Conservation (phyloP, 805 yeast species). For the Myxozyma sirexii region DNA sequence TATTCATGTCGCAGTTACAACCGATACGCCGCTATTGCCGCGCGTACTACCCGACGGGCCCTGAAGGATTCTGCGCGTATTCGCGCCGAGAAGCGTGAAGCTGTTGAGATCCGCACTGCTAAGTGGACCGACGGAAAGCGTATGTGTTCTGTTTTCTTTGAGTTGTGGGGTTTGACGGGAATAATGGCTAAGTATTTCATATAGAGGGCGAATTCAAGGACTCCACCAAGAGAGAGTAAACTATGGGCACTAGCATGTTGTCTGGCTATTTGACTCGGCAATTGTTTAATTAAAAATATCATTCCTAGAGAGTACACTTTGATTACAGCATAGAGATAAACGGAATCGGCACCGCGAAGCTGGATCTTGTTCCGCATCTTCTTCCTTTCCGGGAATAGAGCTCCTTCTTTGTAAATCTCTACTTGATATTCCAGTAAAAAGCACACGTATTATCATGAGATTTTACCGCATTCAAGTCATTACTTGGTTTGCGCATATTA, state of each 20-base stretch:
- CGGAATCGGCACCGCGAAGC: too few species aligned
- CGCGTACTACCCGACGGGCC: slow-evolving; percentile 82
- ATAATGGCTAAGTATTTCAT: not conserved
- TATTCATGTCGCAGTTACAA: slow-evolving; percentile 54
- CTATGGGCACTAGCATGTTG: not conserved
- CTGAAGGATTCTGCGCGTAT: slow-evolving; percentile 84
- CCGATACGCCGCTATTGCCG: slow-evolving; percentile 89
- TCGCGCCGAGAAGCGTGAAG: slow-evolving; percentile 67
- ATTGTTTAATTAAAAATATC: not conserved
- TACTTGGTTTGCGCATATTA: too few species aligned
- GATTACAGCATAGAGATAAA: not conserved
- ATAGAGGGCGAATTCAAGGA: slow-evolving; percentile 15
- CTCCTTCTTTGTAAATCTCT: too few species aligned
- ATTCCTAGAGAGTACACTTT: not conserved
- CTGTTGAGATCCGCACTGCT: slow-evolving; percentile 72
- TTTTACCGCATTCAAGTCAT: too few species aligned
- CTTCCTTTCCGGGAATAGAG: too few species aligned
- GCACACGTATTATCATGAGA: too few species aligned
- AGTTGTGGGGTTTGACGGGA: not conserved
- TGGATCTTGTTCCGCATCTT: too few species aligned
- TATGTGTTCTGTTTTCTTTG: slow-evolving; percentile 12
- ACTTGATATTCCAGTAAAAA: too few species aligned
- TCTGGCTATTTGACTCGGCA: not conserved
- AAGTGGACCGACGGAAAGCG: slow-evolving; percentile 66
- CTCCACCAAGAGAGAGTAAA: slow-evolving; percentile 5